These are phyloP conservation scores for Immersiporthe knoxdaviesiana DNA, from an alignment of 2,329 filamentous ascomycete species.

Conservation along the genomic window DNA sequence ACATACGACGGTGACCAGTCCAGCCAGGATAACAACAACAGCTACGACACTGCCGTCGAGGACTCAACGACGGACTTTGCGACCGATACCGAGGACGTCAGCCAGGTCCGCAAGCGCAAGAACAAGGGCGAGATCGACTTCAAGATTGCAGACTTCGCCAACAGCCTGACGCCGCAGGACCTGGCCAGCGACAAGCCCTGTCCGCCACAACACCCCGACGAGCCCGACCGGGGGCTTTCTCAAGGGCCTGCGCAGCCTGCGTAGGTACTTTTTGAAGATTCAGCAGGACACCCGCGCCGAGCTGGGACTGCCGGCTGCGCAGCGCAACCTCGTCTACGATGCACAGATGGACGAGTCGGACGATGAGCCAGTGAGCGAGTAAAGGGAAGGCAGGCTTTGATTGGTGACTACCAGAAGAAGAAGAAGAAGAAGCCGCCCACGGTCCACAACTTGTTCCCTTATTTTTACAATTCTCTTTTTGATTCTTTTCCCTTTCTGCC, in stretches of 20 bases:
- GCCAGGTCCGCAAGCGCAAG: constrained; percentile 46
- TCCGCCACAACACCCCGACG: constrained; percentile 78
- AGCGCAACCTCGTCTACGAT: constrained; percentile 29
- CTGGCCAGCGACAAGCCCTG: constrained; percentile 65
- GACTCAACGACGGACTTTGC: constrained; percentile 63
- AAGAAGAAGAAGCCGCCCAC: background rate
- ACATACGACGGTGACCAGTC: constrained; percentile 87
- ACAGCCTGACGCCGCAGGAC: constrained; percentile 90
- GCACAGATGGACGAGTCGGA: constrained; percentile 32
- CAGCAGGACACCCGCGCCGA: constrained; percentile 72
- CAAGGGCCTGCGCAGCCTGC: constrained; percentile 77
- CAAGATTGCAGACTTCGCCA: constrained; percentile 98
- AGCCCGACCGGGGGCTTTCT: constrained; percentile 89
- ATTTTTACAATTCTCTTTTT: background rate
- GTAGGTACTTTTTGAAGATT: constrained; percentile 85
- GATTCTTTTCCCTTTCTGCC: background rate
- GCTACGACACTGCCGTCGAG: constrained; percentile 55
- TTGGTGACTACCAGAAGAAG: too few species aligned
- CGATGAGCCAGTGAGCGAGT: constrained; percentile 41
- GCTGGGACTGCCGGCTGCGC: constrained; percentile 46
- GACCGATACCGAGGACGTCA: constrained; percentile 59
- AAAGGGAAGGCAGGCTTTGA: background rate
- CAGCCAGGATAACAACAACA: constrained; percentile 52
- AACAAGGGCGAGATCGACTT: constrained; percentile 75
- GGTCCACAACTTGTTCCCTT: background rate